Conservation (phyloP, 352 stramenopile species). For the Peronospora belbahrii region DNA sequence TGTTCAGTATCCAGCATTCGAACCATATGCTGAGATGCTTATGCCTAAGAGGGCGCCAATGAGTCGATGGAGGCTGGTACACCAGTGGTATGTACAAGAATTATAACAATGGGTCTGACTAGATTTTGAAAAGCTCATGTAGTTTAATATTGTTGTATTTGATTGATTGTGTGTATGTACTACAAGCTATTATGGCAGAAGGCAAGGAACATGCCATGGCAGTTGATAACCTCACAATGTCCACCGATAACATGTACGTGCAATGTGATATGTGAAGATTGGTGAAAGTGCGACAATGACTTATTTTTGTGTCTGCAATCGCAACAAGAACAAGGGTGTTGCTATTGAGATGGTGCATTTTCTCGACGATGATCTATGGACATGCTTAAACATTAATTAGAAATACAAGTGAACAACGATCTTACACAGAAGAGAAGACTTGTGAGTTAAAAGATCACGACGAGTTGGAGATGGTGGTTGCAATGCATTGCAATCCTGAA, state of each 20-base stretch:
- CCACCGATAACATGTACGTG: slow-evolving; percentile 91
- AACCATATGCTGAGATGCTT: slow-evolving; percentile 81
- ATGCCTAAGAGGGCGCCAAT: slow-evolving; percentile 93
- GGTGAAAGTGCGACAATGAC: neutral
- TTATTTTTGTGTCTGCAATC: slow-evolving; percentile 34
- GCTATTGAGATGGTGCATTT: slow-evolving; percentile 96
- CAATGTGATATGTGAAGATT: neutral
- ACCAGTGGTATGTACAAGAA: slow-evolving; percentile 59
- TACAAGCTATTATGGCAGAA: slow-evolving; percentile 94
- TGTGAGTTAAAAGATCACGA: neutral
- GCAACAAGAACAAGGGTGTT: slow-evolving; percentile 93
- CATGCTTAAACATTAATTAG: slow-evolving; percentile 71
- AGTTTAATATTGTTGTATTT: too few relatives aligned
- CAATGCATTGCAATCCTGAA: neutral
- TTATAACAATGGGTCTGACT: neutral
- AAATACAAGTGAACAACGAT: neutral
- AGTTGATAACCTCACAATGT: slow-evolving; percentile 95
- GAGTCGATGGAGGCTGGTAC: slow-evolving; percentile 77
- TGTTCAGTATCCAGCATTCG: slow-evolving; percentile 89
- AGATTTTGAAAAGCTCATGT: slow-evolving; percentile 1
- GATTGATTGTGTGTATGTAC: neutral
- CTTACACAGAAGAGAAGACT: slow-evolving; percentile 3
- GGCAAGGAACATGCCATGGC: slow-evolving; percentile 95
- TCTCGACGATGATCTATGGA: slow-evolving; percentile 95
- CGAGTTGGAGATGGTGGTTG: neutral